Conservation (phyloP, 2,329 filamentous ascomycete species). For the Bipolaris bicolor region DNA sequence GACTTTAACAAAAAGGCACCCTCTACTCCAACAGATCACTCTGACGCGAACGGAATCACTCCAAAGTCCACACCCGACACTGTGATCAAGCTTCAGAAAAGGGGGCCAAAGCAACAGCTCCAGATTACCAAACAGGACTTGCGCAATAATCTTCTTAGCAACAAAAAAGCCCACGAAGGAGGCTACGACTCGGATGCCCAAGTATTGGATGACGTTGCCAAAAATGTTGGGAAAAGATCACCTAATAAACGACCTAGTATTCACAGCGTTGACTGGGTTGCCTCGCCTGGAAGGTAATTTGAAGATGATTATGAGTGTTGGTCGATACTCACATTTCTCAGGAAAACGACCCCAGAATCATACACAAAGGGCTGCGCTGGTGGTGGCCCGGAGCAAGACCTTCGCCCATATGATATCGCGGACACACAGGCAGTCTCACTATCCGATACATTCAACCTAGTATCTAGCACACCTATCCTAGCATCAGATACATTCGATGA, state of each 20-base stretch:
- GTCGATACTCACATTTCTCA: conserved; percentile 21
- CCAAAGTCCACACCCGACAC: conserved; percentile 23
- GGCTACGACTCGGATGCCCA: conserved; percentile 49
- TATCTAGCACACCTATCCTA: conserved; percentile 43
- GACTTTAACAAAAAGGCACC: conserved; percentile 29
- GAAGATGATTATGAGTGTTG: background rate
- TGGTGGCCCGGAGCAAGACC: conserved; percentile 12
- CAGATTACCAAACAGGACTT: conserved; percentile 41
- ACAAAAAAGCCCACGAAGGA: conserved; percentile 41
- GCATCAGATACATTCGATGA: conserved; percentile 19
- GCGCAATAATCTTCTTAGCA: conserved; percentile 41
- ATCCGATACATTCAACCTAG: conserved; percentile 28
- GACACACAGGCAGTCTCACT: conserved; percentile 22
- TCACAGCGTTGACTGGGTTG: conserved; percentile 44
- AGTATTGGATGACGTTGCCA: conserved; percentile 42
- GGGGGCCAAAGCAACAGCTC: conserved; percentile 31
- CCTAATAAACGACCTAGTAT: conserved; percentile 44
- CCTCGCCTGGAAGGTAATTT: conserved; percentile 37
- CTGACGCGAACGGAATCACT: conserved; percentile 14
- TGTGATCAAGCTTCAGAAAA: conserved; percentile 31
- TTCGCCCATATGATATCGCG: conserved; percentile 34
- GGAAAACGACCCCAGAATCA: conserved; percentile 37
- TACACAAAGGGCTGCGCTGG: conserved; percentile 25
- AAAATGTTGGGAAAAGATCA: conserved; percentile 37
- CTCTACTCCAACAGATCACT: conserved; percentile 4